Evolutionary conservation across 352 stramenopile species (phyloP), one percentile per base, ranked within the genome.

Genomic region (Phytophthora idaei): DNA sequence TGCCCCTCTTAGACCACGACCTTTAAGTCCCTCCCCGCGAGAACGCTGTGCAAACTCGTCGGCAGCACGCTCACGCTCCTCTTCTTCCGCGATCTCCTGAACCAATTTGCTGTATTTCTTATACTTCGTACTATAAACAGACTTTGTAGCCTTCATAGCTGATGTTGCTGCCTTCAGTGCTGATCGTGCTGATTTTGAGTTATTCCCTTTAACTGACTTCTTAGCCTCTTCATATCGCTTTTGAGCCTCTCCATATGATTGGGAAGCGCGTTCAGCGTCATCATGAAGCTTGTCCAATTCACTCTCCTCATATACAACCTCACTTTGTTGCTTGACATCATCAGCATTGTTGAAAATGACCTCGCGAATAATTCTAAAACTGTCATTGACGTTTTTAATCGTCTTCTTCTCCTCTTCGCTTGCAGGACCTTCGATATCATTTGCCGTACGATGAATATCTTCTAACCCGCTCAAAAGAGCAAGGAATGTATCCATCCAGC

Each of bases 401-500:
- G 17, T 21, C 17, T 21, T 21, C 17, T 21, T 21, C 17, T 21
- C 17, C 17, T 21, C 17, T 21, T 21, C 17, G 17, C 17, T 21
- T 21, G 17, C 17, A 21, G 17, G 42, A 37, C 3, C 55, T 62
- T 62, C 31, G 4, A 62, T 28, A 62, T 62, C 11, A 2, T 3
- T 62, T 47, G 55, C 28, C n/a, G 55, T 62, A 7, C 14, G 31
- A 28, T 62, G 4, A 7, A 21, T 28, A 54, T 54, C 55, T 47
- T 62, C 55, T 11, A 62, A 29, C 11, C 32, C 44, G n/a, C 31
- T 54, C 17, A 55, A 9, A 8, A 64, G 25, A 1, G 39, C n/a
- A 14, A 55, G 12, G 29, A 64, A 64, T 15, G 57, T 64, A 42
- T 64, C 57, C 57, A 64, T 57, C 57, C 57, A 64, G 6, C 47